These are phyloP conservation scores for Tarenaya hassleriana DNA, from an alignment of 345 rosid species.

Conservation along the genomic window DNA sequence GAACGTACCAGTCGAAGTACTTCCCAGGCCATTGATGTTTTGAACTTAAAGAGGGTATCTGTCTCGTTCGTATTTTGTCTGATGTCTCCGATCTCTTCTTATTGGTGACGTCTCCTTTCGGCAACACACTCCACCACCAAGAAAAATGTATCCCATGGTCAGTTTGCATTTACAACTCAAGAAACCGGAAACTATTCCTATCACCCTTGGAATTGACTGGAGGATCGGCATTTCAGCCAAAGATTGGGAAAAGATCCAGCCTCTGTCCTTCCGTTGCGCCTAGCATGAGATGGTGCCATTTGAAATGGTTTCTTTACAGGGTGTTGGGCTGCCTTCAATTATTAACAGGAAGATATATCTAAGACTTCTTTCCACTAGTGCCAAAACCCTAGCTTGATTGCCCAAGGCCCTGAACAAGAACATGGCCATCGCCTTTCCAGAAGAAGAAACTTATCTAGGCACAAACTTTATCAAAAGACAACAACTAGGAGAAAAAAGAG, in stretches of 20 bases:
- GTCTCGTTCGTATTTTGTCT: no score
- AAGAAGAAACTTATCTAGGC: slow-evolving; percentile 78
- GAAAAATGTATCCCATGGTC: slow-evolving; percentile 76
- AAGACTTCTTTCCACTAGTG: no score
- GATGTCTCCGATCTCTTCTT: background rate
- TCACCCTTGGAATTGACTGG: slow-evolving; percentile 78
- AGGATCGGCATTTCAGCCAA: slow-evolving; percentile 81
- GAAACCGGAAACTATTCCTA: slow-evolving; percentile 65
- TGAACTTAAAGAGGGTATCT: no score
- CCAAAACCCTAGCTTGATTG: no score
- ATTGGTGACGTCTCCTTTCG: slow-evolving; percentile 86
- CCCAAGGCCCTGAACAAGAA: background rate
- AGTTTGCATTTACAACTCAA: no score
- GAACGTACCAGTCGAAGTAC: background rate
- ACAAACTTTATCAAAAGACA: no score
- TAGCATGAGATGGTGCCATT: no score
- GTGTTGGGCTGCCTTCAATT: slow-evolving; percentile 90
- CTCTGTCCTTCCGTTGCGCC: no score
- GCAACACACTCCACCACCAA: slow-evolving; percentile 55
- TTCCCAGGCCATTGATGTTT: background rate
- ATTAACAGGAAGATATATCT: no score
- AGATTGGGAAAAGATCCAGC: slow-evolving; percentile 99
- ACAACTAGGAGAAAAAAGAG: no score
- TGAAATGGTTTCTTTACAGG: slow-evolving; percentile 37
- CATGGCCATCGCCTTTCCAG: slow-evolving; percentile 37